Base-by-base conservation (phyloP, 768 basidiomycete genomes). In the Mycena venus region DNA sequence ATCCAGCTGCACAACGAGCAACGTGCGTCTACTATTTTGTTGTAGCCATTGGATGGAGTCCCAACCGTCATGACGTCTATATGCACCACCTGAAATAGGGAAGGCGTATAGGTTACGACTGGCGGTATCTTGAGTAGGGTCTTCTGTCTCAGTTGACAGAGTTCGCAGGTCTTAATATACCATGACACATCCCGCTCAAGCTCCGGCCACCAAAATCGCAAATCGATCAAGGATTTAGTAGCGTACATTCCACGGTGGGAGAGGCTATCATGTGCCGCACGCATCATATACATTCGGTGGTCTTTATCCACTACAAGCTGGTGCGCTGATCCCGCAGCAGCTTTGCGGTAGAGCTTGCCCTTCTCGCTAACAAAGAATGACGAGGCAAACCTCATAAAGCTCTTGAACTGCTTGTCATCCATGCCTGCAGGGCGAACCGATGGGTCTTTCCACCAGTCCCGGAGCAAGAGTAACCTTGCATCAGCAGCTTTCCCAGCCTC, bases 81-180 rank as follows among this genome's bases (percentile, higher is more conserved):
- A n/a, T n/a, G n/a, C n/a, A n/a, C n/a, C n/a, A n/a, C n/a, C n/a
- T n/a, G n/a, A n/a, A n/a, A n/a, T n/a, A n/a, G n/a, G n/a, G n/a
- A n/a, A n/a, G n/a, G n/a, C n/a, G n/a, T n/a, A n/a, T n/a, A n/a
- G n/a, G n/a, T 70, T 19, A 82, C 73, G 1, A 77, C 76, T 8
- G 84, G 82, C 5, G 81, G 83, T 4, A 83, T 80, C 1, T 77
- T 55, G 4, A 83, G 34, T 34, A 80, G 68, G 2, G 70, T 71
- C 38, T 42, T 80, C 38, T 73, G 72, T 5, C 81, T 44, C 0
- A 77, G 23, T 68, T 86, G 83, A 72, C 84, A 85, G 3, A 78
- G 25, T 59, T 82, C 77, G 40, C 85, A 85, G 15, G 81, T 80
- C n/a, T 78, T 75, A 6, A 84, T 49, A 65, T 78, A 84, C 81